Evolutionary conservation across 1,139 yeast genomes (phyloP).

Genomic region (Yamadazyma pseudoaaseri): DNA sequence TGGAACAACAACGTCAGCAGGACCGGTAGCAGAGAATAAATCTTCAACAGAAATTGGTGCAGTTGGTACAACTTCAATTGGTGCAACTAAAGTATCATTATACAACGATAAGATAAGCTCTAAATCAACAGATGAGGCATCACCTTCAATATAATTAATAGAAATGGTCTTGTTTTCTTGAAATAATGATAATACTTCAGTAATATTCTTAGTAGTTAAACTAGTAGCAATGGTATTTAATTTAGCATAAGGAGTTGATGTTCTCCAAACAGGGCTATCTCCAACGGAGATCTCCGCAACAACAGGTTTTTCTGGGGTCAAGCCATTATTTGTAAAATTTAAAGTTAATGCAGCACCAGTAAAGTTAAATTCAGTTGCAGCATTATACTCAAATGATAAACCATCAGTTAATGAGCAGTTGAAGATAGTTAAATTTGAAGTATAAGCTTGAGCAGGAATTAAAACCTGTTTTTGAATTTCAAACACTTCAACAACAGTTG

Average conservation of each 20-base stretch:
- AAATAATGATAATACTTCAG: constrained; percentile 21
- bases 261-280: constrained; percentile 24
- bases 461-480: constrained; percentile 17
- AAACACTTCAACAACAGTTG: constrained; percentile 16
- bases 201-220: constrained; percentile 20
- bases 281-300: constrained; percentile 22
- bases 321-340: constrained; percentile 19
- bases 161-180: constrained; percentile 11
- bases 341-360: constrained; percentile 22
- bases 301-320: constrained; percentile 12
- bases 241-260: constrained; percentile 20
- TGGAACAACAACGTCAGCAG: constrained; percentile 15
- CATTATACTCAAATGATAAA: constrained; percentile 13
- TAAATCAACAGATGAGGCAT: constrained; percentile 12
- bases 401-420: constrained; percentile 16
- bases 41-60: constrained; percentile 8
- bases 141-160: constrained; percentile 20
- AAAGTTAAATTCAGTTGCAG: constrained; percentile 18
- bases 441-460: constrained; percentile 13
- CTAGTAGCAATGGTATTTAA: constrained; percentile 16
- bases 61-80: constrained; percentile 4
- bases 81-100: constrained; percentile 13
- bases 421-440: constrained; percentile 12
- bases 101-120: constrained; percentile 19
- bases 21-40: constrained; percentile 14